These are phyloP conservation scores for Cenchrus fungigraminus DNA, from an alignment of 176 grass and related monocot species.

Conservation along the genomic window DNA sequence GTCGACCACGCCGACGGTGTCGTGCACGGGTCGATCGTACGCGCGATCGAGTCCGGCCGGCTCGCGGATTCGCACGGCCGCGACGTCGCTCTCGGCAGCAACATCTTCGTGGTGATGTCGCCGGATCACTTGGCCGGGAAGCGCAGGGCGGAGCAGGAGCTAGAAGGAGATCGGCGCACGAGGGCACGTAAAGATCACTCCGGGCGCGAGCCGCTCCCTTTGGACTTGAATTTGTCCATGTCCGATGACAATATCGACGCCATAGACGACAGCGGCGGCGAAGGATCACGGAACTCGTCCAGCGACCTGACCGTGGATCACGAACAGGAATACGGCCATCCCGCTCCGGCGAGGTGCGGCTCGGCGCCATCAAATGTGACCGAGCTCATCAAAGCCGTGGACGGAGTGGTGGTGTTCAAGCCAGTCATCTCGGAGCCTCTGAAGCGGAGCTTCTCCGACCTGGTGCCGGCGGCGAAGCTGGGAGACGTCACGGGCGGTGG, in stretches of 20 bases:
- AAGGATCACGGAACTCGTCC: slow-evolving; percentile 64
- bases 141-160: slow-evolving; percentile 38
- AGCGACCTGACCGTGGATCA: slow-evolving; percentile 88
- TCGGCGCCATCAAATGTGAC: slow-evolving; percentile 16
- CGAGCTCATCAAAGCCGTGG: slow-evolving; percentile 50
- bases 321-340: slow-evolving; percentile 46
- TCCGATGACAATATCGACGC: slow-evolving; percentile 33
- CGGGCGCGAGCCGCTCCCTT: slow-evolving; percentile 24
- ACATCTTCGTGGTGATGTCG: slow-evolving; percentile 66
- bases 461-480: slow-evolving; percentile 45
- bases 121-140: slow-evolving; percentile 39
- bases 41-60: slow-evolving; percentile 59
- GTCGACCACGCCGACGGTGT: slow-evolving; percentile 62
- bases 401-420: slow-evolving; percentile 64
- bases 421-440: slow-evolving; percentile 51
- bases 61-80: slow-evolving; percentile 64
- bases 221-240: slow-evolving; percentile 77
- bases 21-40: slow-evolving; percentile 46
- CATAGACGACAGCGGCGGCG: slow-evolving; percentile 48
- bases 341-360: slow-evolving; percentile 7
- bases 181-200: slow-evolving; percentile 44
- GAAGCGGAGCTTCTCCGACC: slow-evolving; percentile 56
- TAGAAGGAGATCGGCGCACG: slow-evolving; percentile 18
- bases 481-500: slow-evolving; percentile 15
- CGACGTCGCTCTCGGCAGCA: slow-evolving; percentile 59